phyloP scores from a whole-genome alignment of 2,329 filamentous ascomycete genomes.

The Fusarium tjaetaba region DNA sequence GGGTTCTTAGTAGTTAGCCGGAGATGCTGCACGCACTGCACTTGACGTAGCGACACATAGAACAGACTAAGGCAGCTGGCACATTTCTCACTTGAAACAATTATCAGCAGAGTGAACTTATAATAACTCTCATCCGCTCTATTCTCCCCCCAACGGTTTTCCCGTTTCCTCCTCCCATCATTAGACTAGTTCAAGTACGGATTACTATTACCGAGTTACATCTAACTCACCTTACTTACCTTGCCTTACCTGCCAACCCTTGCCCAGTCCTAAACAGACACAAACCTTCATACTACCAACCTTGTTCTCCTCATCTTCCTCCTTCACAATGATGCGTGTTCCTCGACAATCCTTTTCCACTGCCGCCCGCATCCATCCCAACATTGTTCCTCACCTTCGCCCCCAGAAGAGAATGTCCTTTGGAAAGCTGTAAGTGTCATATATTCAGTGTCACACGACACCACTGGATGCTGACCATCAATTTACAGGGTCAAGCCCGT shows the following conservation, averaged over 20 bases:
- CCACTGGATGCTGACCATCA: conserved; percentile 12
- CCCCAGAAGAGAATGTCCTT: conserved; percentile 41
- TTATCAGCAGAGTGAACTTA: conserved; percentile 25
- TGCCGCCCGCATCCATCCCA: conserved; percentile 43
- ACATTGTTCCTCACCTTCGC: conserved; percentile 43
- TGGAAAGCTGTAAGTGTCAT: conserved; percentile 35
- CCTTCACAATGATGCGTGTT: conserved; percentile 40
- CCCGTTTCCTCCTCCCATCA: conserved; percentile 20
- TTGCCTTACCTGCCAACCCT: conserved; percentile 12
- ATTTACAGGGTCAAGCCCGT: conserved; percentile 47
- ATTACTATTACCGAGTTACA: conserved; percentile 30
- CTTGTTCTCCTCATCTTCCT: not conserved
- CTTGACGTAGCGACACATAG: not conserved
- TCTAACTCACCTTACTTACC: not conserved
- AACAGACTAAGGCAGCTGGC: not conserved
- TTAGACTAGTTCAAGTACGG: conserved; percentile 31
- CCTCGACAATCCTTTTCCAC: conserved; percentile 44
- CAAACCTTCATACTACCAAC: conserved; percentile 2
- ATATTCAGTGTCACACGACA: not conserved
- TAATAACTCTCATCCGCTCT: conserved; percentile 24
- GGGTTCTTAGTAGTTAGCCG: not conserved
- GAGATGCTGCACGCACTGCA: conserved; percentile 5
- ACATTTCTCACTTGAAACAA: not conserved
- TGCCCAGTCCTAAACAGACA: conserved; percentile 22
- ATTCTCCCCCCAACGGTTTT: conserved; percentile 26